phyloP scores from a whole-genome alignment of 2,329 filamentous ascomycete genomes.

The Sordariomycetes sp. region DNA sequence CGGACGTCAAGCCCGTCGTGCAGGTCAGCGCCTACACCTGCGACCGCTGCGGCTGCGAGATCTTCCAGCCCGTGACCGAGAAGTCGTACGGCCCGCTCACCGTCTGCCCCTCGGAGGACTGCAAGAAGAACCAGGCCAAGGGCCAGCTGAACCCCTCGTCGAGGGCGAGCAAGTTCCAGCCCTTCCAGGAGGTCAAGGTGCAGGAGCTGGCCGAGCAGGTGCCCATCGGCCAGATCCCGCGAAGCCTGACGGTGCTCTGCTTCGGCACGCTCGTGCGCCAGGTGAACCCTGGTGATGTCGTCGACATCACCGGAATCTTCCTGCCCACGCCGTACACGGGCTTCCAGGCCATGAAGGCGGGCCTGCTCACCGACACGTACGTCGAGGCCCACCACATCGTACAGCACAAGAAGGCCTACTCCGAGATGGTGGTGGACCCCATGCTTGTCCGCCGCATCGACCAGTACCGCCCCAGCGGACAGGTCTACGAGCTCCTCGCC shows the following conservation, averaged over 20 bases:
- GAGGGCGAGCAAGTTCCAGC: slow-evolving; percentile 91
- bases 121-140: slow-evolving; percentile 80
- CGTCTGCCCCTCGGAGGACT: slow-evolving; percentile 83
- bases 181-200: slow-evolving; percentile 97
- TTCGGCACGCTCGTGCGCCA: slow-evolving; percentile 77
- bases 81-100: slow-evolving; percentile 84
- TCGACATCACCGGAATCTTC: slow-evolving; percentile 93
- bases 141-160: slow-evolving; percentile 90
- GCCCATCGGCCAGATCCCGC: slow-evolving; percentile 92
- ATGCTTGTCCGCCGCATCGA: slow-evolving; percentile 75
- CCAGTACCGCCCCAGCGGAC: slow-evolving; percentile 72
- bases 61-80: slow-evolving; percentile 89
- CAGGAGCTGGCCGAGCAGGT: slow-evolving; percentile 99
- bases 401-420: slow-evolving; percentile 98
- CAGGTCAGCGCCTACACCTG: slow-evolving; percentile 97
- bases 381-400: slow-evolving; percentile 86
- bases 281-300: slow-evolving; percentile 86
- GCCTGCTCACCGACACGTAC: slow-evolving; percentile 94
- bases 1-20: slow-evolving; percentile 95
- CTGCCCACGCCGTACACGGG: slow-evolving; percentile 97
- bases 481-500: slow-evolving; percentile 91
- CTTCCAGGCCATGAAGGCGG: slow-evolving; percentile 92
- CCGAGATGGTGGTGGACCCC: slow-evolving; percentile 77
- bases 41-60: slow-evolving; percentile 90
- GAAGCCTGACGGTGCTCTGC: slow-evolving; percentile 81